Evolutionary conservation across 257 asterid species (phyloP).

Genomic region (Capsicum baccatum): DNA sequence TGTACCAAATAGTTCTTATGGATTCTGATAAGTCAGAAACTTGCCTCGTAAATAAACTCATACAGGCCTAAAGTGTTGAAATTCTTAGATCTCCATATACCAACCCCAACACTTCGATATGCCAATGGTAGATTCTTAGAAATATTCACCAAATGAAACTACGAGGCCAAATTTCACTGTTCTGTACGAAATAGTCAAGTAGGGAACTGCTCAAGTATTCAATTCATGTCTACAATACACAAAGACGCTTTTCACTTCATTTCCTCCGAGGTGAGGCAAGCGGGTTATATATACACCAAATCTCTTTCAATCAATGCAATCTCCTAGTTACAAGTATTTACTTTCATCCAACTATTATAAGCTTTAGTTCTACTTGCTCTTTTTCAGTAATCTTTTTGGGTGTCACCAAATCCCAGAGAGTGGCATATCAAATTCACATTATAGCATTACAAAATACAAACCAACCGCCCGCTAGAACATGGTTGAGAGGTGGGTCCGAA

Average conservation of each 20-base stretch:
- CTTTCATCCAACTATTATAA: not conserved
- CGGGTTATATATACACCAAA: not conserved
- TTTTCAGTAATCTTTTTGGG: not conserved
- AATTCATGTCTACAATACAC: not conserved
- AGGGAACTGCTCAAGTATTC: not conserved
- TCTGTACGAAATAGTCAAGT: not conserved
- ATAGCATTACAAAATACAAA: not conserved
- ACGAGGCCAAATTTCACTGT: not conserved
- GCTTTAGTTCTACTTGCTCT: not conserved
- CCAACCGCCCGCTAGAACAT: not conserved
- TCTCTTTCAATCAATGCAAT: not conserved
- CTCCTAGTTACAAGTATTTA: not conserved
- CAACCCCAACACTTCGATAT: slow-evolving; percentile 35
- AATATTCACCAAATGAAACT: slow-evolving; percentile 7
- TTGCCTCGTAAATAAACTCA: slow-evolving; percentile 33
- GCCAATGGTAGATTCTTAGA: slow-evolving; percentile 26
- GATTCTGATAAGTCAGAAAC: slow-evolving; percentile 29
- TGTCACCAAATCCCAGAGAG: not conserved
- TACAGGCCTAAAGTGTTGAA: not conserved
- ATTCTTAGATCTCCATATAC: slow-evolving; percentile 37
- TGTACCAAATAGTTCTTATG: slow-evolving; percentile 29
- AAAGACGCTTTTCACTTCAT: not conserved
- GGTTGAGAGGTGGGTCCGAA: too few species aligned
- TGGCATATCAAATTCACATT: not conserved
- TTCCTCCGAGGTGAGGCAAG: not conserved